Conservation (phyloP, 192 early-diverging fungal species). For the Coemansia nantahalensis region DNA sequence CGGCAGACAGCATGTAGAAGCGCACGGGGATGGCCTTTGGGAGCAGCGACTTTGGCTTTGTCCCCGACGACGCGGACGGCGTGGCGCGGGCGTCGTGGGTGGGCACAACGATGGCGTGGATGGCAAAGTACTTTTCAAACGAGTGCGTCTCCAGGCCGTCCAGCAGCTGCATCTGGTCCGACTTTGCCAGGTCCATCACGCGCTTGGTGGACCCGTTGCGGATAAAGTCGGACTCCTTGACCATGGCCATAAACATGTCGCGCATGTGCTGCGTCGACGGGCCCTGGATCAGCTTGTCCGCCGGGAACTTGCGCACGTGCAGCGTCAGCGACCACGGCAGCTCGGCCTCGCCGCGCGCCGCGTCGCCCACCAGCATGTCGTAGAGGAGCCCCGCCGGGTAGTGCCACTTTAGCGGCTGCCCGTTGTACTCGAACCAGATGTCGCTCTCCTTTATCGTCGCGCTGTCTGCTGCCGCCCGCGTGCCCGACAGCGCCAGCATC, state of each 20-base stretch:
- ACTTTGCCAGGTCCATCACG: conserved; percentile 82
- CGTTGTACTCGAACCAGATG: conserved; percentile 73
- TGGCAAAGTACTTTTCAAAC: conserved; percentile 49
- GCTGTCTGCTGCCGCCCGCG: background rate
- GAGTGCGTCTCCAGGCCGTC: conserved; percentile 57
- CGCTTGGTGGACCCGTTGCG: conserved; percentile 78
- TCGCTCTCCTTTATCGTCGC: conserved; percentile 40
- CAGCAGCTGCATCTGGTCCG: conserved; percentile 80
- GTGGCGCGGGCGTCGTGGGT: background rate
- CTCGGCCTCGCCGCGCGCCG: conserved; percentile 13
- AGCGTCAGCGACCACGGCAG: conserved; percentile 78
- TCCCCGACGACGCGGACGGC: background rate
- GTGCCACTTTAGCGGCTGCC: conserved; percentile 80
- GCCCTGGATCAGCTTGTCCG: conserved; percentile 57
- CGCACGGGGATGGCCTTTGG: conserved; percentile 40
- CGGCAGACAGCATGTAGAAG: conserved; percentile 31
- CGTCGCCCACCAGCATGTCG: conserved; percentile 55
- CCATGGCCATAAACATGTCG: conserved; percentile 84
- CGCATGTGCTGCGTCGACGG: conserved; percentile 58
- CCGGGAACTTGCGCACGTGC: conserved; percentile 74
- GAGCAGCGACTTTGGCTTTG: conserved; percentile 1
- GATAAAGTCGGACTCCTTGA: conserved; percentile 86
- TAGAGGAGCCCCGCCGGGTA: conserved; percentile 84
- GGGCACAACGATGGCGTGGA: conserved; percentile 31
- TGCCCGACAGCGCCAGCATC: conserved; percentile 31